Base-by-base conservation (phyloP, 305 asterid species). In the Solanum aculeatissimum region DNA sequence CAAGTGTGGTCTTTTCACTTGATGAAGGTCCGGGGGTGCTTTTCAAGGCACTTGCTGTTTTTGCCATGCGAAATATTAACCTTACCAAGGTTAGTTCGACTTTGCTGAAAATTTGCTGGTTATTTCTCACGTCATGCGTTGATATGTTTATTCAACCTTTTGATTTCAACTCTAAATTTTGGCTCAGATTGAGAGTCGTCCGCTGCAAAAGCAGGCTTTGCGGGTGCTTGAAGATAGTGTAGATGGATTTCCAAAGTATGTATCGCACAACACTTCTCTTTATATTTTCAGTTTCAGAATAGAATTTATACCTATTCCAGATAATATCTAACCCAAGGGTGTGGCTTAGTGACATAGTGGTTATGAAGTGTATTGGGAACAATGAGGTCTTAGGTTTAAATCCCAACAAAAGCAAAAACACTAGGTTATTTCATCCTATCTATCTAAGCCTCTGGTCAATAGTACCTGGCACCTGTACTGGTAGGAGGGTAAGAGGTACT, bases 21-120 rank as follows among this genome's bases (percentile, higher is more conserved):
- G 99, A 97, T 87, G 99, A 97, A 91, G 99, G 99, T 86, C 99
- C 98, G 54, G 99, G 99, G 84, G 92, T 92, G 90, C 99, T 97
- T 91, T 97, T 95, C 87, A 95, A 95, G 89, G 99, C 98, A 85
- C 98, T 97, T 86, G 98, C 98, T 77, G 99, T 93, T 78, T 97
- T 97, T 89, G 97, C 99, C 29, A 89, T 93, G 97, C 93, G 99
- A 91, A 91, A 88, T 89, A 90, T 95, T 88, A 97, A 95, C 91
- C 99, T 95, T 84, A 95, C 99, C 45, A 97, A 97, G 96, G 99
- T 94, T 82, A 87, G 86, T 78, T 85, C 23, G 57, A 62, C 83
- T 75, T 60, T 42, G 79, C 82, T 11, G 47, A 84, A 57, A 86
- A 53, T 77, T 71, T 57, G 74, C 53, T 12, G 71, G 12, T 29